A percentile compares a stretch with the other conserved stretches of the same genome.
phyloP scores from a whole-genome alignment of 306 rosid genomes.

The Mucuna pruriens region DNA sequence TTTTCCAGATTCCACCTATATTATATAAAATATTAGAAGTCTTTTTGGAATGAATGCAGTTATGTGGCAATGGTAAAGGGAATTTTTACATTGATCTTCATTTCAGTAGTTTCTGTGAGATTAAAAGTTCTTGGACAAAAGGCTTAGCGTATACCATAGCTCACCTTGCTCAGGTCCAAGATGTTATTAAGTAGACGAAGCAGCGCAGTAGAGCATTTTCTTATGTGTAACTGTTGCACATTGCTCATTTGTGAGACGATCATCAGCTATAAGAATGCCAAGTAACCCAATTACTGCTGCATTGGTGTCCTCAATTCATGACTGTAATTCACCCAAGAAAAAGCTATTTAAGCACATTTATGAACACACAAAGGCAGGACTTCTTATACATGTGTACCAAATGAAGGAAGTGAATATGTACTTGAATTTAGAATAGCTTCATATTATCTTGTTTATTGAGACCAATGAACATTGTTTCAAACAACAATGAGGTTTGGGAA shows the following conservation, averaged over 20 bases:
- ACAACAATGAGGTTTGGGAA: background rate
- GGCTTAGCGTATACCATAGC: slow-evolving; percentile 24
- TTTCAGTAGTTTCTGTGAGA: slow-evolving; percentile 10
- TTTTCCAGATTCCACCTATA: slow-evolving; percentile 98
- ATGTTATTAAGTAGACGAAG: slow-evolving; percentile 96
- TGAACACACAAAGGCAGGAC: background rate
- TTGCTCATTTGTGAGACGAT: slow-evolving; percentile 88
- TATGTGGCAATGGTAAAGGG: background rate
- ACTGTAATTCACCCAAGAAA: slow-evolving; percentile 52
- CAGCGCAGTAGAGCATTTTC: slow-evolving; percentile 93
- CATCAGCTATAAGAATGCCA: slow-evolving; percentile 94
- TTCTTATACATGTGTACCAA: slow-evolving; percentile 5
- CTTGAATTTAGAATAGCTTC: background rate
- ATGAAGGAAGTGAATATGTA: slow-evolving; percentile 15
- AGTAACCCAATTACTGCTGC: slow-evolving; percentile 96
- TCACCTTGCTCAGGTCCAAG: slow-evolving; percentile 94
- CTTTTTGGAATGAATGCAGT: slow-evolving; percentile 26
- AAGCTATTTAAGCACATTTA: slow-evolving; percentile 28
- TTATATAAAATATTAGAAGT: slow-evolving; percentile 26
- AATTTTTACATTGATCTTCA: background rate
- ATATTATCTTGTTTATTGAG: background rate
- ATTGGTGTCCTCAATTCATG: slow-evolving; percentile 98
- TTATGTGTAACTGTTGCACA: slow-evolving; percentile 83
- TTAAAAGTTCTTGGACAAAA: background rate
- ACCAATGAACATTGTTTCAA: background rate